Percentiles rank a stretch among this genome's conserved stretches.
phyloP scores from a whole-genome alignment of 192 early-diverging fungal genomes.

The Gaertneriomyces sp. region DNA sequence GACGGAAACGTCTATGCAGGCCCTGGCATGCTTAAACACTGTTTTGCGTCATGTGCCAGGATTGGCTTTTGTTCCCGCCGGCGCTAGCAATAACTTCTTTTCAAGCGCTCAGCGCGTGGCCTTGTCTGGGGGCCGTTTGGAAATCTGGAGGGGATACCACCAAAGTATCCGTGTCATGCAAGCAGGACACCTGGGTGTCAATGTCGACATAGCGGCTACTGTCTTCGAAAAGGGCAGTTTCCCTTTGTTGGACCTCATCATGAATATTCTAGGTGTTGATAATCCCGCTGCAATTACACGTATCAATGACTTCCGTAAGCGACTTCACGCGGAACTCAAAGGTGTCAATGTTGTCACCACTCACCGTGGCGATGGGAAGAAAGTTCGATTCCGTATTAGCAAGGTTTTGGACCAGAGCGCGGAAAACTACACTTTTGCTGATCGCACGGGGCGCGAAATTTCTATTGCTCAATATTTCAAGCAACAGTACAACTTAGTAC shows the following conservation, averaged over 20 bases:
- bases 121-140: constrained; percentile 30
- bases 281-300: constrained; percentile 20
- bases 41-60: constrained; percentile 35
- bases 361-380: constrained; percentile 31
- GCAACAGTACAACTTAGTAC: constrained; percentile 55
- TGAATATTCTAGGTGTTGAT: constrained; percentile 47
- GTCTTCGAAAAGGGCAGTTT: constrained; percentile 35
- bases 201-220: constrained; percentile 40
- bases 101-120: constrained; percentile 18
- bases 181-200: constrained; percentile 48
- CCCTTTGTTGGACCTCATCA: constrained; percentile 54
- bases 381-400: constrained; percentile 27
- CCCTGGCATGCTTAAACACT: constrained; percentile 20
- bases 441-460: constrained; percentile 11
- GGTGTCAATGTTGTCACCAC: constrained; percentile 32
- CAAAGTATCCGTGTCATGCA: constrained; percentile 32
- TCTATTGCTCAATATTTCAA: constrained; percentile 49
- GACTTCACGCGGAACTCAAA: constrained; percentile 11
- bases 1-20: constrained; percentile 25
- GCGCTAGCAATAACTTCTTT: constrained; percentile 32
- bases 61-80: constrained; percentile 29
- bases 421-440: constrained; percentile 19
- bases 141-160: constrained; percentile 47
- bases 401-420: constrained; percentile 21
- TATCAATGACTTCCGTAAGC: neutral